Evolutionary conservation across 768 basidiomycete genomes (phyloP).

Genomic region (Psilocybe subaeruginosa): DNA sequence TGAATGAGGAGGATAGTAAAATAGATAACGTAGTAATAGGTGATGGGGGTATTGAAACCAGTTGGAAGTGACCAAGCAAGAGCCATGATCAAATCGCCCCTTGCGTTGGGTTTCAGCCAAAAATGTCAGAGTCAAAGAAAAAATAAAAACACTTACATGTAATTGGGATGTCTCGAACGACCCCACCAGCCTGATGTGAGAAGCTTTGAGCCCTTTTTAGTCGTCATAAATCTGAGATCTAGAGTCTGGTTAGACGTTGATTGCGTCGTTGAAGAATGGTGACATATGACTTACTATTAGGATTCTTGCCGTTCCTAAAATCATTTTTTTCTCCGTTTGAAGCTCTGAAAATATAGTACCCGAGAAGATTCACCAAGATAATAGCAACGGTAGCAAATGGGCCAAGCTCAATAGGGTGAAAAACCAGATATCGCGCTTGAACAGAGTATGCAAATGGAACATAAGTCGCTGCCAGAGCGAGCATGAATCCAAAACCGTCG

Average conservation of each 20-base stretch:
- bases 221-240: conserved; percentile 83
- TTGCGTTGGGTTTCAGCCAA: conserved; percentile 26
- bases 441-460: conserved; percentile 94
- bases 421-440: conserved; percentile 95
- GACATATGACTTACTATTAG: conserved; percentile 70
- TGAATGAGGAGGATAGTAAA: conserved; percentile 90
- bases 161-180: conserved; percentile 89
- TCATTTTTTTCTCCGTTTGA: conserved; percentile 95
- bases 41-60: conserved; percentile 89
- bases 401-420: conserved; percentile 81
- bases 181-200: conserved; percentile 99
- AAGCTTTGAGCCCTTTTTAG: conserved; percentile 85
- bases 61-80: conserved; percentile 94
- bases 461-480: conserved; percentile 90
- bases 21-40: conserved; percentile 93
- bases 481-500: conserved; percentile 99
- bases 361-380: conserved; percentile 64
- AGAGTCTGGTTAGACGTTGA: conserved; percentile 6
- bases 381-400: conserved; percentile 57
- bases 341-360: conserved; percentile 90
- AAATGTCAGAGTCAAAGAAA: neutral
- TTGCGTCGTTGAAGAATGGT: neutral
- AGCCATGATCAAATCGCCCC: conserved; percentile 88
- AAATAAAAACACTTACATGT: conserved; percentile 54
- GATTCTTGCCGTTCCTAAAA: conserved; percentile 91